phyloP scores from a whole-genome alignment of 495 filamentous ascomycete species.

The Daldinia decipiens region DNA sequence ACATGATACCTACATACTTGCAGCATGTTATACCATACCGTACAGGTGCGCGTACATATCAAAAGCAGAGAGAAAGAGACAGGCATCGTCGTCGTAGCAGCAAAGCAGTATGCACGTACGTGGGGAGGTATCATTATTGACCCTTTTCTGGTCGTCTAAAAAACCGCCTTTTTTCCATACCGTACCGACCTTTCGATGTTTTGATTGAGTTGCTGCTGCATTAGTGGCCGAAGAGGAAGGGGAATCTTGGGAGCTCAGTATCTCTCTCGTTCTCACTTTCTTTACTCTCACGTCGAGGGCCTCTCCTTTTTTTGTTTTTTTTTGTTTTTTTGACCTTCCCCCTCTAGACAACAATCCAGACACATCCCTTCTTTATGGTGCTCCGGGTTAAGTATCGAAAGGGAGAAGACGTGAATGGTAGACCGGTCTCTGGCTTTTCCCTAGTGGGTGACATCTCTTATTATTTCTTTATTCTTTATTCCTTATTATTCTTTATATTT shows the following conservation, averaged over 20 bases:
- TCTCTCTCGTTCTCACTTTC: no score
- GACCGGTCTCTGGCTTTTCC: slow-evolving; percentile 18
- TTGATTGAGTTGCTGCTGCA: slow-evolving; percentile 57
- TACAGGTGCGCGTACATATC: no score
- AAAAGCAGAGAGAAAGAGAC: no score
- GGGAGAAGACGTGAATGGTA: slow-evolving; percentile 47
- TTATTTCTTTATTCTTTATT: slow-evolving; percentile 6
- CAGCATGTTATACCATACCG: slow-evolving; percentile 11
- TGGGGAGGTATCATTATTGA: slow-evolving; percentile 52
- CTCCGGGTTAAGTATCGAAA: slow-evolving; percentile 28
- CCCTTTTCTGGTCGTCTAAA: slow-evolving; percentile 47
- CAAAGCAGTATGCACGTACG: slow-evolving; percentile 52
- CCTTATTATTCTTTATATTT: slow-evolving; percentile 18
- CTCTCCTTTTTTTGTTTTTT: slow-evolving; percentile 14
- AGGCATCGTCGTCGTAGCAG: no score
- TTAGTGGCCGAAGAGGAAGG: slow-evolving; percentile 62
- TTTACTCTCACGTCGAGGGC: neutral
- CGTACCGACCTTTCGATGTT: slow-evolving; percentile 47
- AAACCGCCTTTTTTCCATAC: slow-evolving; percentile 46
- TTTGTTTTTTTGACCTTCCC: slow-evolving; percentile 36
- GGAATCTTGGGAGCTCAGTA: slow-evolving; percentile 50
- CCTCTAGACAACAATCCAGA: slow-evolving; percentile 50
- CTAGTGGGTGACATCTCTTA: neutral
- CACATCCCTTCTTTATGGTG: slow-evolving; percentile 51
- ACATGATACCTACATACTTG: neutral